Conservation (phyloP, 2,329 filamentous ascomycete genomes). For the Teratosphaeria epicoccoides region DNA sequence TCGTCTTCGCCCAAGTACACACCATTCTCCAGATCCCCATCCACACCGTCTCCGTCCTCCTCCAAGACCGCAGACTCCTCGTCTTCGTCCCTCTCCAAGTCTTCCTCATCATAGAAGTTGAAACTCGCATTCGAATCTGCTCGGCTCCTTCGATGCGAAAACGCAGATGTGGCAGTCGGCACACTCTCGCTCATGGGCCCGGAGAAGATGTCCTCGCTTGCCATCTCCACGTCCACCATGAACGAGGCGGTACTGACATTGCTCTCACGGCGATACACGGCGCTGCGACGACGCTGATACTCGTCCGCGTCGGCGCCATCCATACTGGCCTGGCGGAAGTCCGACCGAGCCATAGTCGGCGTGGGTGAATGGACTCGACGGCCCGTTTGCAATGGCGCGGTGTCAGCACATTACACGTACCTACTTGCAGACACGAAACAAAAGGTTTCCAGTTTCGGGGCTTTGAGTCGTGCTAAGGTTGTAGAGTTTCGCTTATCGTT, state of each 20-base stretch:
- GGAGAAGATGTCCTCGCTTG: constrained; percentile 86
- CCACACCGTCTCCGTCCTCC: constrained; percentile 31
- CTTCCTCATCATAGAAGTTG: constrained; percentile 66
- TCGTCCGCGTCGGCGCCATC: constrained; percentile 12
- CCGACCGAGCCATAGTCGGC: background rate
- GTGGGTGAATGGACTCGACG: background rate
- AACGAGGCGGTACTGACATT: constrained; percentile 55
- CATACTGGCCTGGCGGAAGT: background rate
- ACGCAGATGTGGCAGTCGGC: constrained; percentile 87
- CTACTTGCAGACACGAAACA: background rate
- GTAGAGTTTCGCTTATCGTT: background rate
- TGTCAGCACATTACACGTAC: background rate
- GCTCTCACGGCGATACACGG: constrained; percentile 52
- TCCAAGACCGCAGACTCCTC: constrained; percentile 39
- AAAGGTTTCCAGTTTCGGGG: background rate
- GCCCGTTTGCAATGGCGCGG: background rate
- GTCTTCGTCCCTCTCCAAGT: constrained; percentile 32
- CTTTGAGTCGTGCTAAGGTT: background rate
- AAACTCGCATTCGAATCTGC: constrained; percentile 83
- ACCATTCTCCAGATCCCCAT: constrained; percentile 24
- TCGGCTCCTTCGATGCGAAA: constrained; percentile 70
- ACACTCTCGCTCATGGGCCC: constrained; percentile 91
- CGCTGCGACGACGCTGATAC: constrained; percentile 15
- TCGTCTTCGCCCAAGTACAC: constrained; percentile 20
- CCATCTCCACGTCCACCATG: constrained; percentile 96